These are phyloP conservation scores for Chara braunii DNA, from an alignment of 139 green algal genomes.

Conservation along the genomic window DNA sequence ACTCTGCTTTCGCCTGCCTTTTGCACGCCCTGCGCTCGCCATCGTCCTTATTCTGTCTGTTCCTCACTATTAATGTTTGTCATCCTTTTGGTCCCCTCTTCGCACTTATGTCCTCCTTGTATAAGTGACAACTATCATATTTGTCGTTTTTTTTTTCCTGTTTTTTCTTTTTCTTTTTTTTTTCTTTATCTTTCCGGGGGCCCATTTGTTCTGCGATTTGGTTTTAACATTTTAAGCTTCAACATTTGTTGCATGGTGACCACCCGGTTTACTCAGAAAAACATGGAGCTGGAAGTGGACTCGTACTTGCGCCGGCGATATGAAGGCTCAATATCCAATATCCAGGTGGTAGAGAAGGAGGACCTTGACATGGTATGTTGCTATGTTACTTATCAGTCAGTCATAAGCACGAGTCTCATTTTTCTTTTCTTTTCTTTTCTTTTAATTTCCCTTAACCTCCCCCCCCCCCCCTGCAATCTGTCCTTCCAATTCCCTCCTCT, in stretches of 20 bases:
- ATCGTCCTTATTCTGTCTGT: too few species aligned
- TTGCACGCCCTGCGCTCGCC: too few species aligned
- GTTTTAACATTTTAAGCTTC: not conserved
- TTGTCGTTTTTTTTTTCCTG: not conserved
- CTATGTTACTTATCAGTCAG: too few species aligned
- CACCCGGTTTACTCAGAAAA: not conserved
- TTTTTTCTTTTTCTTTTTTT: not conserved
- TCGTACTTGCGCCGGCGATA: slow-evolving; percentile 66
- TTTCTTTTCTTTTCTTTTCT: too few species aligned
- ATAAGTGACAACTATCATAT: not conserved
- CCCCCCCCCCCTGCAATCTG: too few species aligned
- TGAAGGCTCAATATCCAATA: slow-evolving; percentile 57
- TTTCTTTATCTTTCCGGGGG: not conserved
- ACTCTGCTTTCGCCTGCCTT: too few species aligned
- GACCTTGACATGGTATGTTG: slow-evolving; percentile 80
- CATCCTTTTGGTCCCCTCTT: too few species aligned
- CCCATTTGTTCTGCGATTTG: not conserved
- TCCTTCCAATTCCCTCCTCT: too few species aligned
- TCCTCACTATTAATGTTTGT: too few species aligned
- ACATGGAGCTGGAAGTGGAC: slow-evolving; percentile 77
- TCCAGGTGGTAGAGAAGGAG: slow-evolving; percentile 70
- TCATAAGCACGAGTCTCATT: too few species aligned
- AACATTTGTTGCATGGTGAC: not conserved
- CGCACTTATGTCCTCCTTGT: slow-evolving; percentile 2
- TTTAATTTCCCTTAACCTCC: too few species aligned